Evolutionary conservation across 306 rosid genomes (phyloP).

Genomic region (Prunus davidiana): DNA sequence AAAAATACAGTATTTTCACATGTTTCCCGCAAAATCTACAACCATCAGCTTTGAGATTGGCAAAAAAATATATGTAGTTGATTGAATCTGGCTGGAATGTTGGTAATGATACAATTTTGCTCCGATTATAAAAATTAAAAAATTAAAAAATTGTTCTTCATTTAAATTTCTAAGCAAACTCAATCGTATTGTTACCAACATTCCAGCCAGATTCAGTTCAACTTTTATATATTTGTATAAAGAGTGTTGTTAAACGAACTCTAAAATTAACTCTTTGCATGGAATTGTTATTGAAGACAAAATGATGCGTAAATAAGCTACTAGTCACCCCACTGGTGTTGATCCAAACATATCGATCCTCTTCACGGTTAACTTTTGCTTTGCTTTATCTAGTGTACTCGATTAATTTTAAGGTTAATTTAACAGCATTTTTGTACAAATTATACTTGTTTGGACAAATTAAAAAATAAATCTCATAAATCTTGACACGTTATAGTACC

Average conservation of each 20-base stretch:
- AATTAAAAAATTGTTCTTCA: background rate
- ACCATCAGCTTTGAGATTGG: background rate
- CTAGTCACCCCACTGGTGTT: too few relatives aligned
- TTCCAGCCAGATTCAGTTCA: background rate
- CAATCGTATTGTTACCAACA: background rate
- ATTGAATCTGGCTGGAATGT: slow-evolving; percentile 1
- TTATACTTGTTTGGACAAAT: background rate
- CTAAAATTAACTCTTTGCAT: too few relatives aligned
- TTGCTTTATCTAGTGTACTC: too few relatives aligned
- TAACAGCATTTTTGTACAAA: too few relatives aligned
- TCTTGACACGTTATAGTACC: background rate
- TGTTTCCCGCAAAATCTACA: background rate
- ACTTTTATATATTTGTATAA: background rate
- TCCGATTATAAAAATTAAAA: background rate
- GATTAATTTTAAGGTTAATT: too few relatives aligned
- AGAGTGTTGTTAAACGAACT: accelerated
- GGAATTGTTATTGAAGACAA: too few relatives aligned
- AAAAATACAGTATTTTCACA: background rate
- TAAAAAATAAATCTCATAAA: background rate
- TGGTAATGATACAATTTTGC: background rate
- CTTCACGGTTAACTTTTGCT: too few relatives aligned
- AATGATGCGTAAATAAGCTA: too few relatives aligned
- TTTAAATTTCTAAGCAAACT: background rate
- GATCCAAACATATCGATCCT: too few relatives aligned
- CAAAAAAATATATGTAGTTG: background rate